Evolutionary conservation across 805 yeast species (phyloP), one percentile per base, ranked within the genome.

Genomic region (Metschnikowia lachancei): DNA sequence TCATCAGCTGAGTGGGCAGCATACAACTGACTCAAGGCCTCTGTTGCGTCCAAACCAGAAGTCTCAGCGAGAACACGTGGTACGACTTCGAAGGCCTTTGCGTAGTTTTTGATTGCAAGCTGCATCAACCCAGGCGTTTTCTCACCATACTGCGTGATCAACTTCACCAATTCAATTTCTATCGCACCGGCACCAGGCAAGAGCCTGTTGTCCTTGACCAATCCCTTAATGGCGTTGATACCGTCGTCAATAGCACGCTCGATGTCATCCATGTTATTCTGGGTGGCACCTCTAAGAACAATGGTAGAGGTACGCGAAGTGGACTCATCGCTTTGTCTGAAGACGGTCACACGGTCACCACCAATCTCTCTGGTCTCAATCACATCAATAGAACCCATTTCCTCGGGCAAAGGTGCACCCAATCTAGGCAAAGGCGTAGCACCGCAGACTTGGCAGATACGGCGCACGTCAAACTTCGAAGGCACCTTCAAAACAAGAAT

Each of bases 191-290:
- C 99, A 53, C 99, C 99, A 3, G 97, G 91, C 52, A 92, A 76
- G 55, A 92, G 76, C 53, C 87, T 76, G 50, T 62, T 61, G 65
- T 92, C 96, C 67, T 85, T 86, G 57, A 92, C 77, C 54, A 94
- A 75, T 1, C 97, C 91, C 70, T 94, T 94, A 56, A 92, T 81
- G 28, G 95, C 87, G 50, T 88, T 80, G 39, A 94, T 96, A 62
- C 98, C 97, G 61, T 94, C 99, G 63, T 94, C 98, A 52, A 94
- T 88, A 41, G 98, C 96, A 62, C 99, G 82, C 74, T 94, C 99
- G 49, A 94, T 80, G 64, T 94, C 98, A 62, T 94, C 99, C 63
- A 94, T 73, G 64, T 78, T 81, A 70, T 88, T 91, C 67, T 89
- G 92, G 6, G 99, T 94, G 36, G 99, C 99, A 46, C 99, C 99